phyloP scores from a whole-genome alignment of 163 green algal genomes.

The Scenedesmus sp. region DNA sequence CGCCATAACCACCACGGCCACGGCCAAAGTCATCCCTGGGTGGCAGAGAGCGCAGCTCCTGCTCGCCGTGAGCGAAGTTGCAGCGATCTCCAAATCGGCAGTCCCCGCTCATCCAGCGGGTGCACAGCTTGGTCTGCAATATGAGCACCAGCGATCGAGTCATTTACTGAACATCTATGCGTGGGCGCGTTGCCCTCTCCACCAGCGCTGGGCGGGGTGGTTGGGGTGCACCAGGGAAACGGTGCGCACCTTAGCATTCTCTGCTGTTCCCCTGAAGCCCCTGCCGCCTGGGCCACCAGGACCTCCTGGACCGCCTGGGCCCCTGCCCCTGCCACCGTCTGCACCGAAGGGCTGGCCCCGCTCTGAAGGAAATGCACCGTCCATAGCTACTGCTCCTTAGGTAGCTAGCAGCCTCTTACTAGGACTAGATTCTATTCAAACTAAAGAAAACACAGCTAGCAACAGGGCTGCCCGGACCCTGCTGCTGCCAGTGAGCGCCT shows the following conservation, averaged over 20 bases:
- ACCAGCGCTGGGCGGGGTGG: constrained; percentile 2
- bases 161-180: neutral
- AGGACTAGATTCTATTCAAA: neutral
- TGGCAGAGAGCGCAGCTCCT: constrained; percentile 67
- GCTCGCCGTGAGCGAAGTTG: constrained; percentile 87
- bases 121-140: constrained; percentile 47
- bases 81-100: constrained; percentile 67
- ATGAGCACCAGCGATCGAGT: neutral
- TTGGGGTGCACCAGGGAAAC: constrained; percentile 1
- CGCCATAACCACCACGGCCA: constrained; percentile 36
- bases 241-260: constrained; percentile 75
- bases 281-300: constrained; percentile 19
- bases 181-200: neutral
- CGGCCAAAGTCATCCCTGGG: constrained; percentile 43
- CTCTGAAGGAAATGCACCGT: constrained; percentile 52
- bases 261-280: constrained; percentile 76
- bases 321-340: constrained; percentile 26
- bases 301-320: constrained; percentile 12
- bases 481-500: neutral
- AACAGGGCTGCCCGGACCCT: neutral
- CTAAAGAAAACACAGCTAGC: neutral
- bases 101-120: constrained; percentile 50
- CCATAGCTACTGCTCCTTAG: constrained; percentile 41
- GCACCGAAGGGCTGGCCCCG: constrained; percentile 42
- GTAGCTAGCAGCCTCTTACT: constrained; percentile 11